Percentiles rank a stretch among this genome's conserved stretches.
phyloP scores from a whole-genome alignment of 305 asterid species.

The Fraxinus greggii region DNA sequence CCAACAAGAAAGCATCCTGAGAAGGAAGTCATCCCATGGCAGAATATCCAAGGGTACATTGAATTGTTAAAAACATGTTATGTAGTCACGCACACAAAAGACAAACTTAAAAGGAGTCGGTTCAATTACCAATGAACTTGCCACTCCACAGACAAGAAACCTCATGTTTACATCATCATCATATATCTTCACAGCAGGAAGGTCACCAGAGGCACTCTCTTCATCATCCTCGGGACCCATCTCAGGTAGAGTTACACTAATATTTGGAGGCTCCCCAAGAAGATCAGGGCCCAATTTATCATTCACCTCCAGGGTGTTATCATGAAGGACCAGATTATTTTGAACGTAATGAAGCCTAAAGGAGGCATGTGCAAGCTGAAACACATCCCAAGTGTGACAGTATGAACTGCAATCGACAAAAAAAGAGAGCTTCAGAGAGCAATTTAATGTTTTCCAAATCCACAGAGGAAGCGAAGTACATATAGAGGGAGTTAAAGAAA shows the following conservation, averaged over 20 bases:
- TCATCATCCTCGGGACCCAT: constrained; percentile 72
- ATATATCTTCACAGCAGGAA: constrained; percentile 84
- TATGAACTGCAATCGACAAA: constrained; percentile 58
- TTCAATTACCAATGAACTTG: constrained; percentile 64
- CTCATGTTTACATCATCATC: constrained; percentile 78
- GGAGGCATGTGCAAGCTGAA: constrained; percentile 88
- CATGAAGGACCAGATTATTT: constrained; percentile 46
- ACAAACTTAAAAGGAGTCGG: constrained; percentile 10
- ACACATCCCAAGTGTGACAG: constrained; percentile 97
- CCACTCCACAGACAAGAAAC: constrained; percentile 82
- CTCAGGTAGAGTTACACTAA: constrained; percentile 60
- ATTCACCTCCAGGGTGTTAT: constrained; percentile 34
- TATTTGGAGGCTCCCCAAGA: constrained; percentile 80
- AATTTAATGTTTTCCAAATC: background rate
- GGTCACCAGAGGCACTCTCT: constrained; percentile 63
- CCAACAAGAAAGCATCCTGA: constrained; percentile 68
- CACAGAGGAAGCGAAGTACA: background rate
- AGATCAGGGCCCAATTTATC: constrained; percentile 62
- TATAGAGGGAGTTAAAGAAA: background rate
- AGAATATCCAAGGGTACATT: constrained; percentile 13
- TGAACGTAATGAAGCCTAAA: constrained; percentile 73
- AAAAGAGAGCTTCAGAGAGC: constrained; percentile 1
- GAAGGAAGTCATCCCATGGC: constrained; percentile 20
- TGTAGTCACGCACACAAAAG: background rate
- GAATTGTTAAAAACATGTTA: background rate